phyloP scores from a whole-genome alignment of 192 early-diverging fungal genomes.

The Obelidium mucronatum region DNA sequence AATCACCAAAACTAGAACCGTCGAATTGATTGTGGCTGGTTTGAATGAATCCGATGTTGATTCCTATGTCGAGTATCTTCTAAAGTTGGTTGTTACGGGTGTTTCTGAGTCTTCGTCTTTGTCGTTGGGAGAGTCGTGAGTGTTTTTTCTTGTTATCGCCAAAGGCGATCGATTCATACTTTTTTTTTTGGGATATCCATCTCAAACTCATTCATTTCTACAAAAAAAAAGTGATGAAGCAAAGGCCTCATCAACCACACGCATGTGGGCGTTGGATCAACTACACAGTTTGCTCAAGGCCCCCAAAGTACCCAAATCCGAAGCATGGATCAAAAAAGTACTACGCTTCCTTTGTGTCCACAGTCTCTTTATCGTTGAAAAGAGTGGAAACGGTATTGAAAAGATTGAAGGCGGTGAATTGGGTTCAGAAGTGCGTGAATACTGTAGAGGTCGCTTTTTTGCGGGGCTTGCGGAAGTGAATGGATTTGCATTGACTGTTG shows the following conservation, averaged over 20 bases:
- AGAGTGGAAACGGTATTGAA: slow-evolving; percentile 47
- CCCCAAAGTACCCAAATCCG: slow-evolving; percentile 76
- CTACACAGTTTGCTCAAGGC: slow-evolving; percentile 78
- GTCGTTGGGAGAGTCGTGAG: slow-evolving; percentile 12
- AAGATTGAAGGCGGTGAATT: slow-evolving; percentile 38
- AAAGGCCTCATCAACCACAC: slow-evolving; percentile 24
- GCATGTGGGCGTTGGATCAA: slow-evolving; percentile 81
- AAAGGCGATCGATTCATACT: too few relatives aligned
- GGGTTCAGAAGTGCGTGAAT: slow-evolving; percentile 46
- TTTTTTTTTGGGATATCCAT: too few relatives aligned
- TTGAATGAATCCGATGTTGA: slow-evolving; percentile 74
- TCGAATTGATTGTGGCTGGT: slow-evolving; percentile 76
- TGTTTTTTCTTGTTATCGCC: too few relatives aligned
- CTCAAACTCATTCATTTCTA: too few relatives aligned
- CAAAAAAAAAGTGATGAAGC: slow-evolving; percentile 1
- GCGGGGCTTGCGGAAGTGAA: slow-evolving; percentile 74
- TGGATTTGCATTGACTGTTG: slow-evolving; percentile 54
- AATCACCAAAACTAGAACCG: slow-evolving; percentile 77
- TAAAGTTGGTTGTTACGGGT: slow-evolving; percentile 69
- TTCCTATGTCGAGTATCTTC: slow-evolving; percentile 78
- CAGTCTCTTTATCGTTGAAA: slow-evolving; percentile 73
- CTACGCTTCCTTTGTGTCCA: slow-evolving; percentile 75
- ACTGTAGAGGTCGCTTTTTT: slow-evolving; percentile 70
- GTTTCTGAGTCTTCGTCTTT: slow-evolving; percentile 11
- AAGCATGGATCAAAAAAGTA: slow-evolving; percentile 73